Evolutionary conservation across 768 basidiomycete genomes (phyloP).

Genomic region (Boletus tomentosulus): DNA sequence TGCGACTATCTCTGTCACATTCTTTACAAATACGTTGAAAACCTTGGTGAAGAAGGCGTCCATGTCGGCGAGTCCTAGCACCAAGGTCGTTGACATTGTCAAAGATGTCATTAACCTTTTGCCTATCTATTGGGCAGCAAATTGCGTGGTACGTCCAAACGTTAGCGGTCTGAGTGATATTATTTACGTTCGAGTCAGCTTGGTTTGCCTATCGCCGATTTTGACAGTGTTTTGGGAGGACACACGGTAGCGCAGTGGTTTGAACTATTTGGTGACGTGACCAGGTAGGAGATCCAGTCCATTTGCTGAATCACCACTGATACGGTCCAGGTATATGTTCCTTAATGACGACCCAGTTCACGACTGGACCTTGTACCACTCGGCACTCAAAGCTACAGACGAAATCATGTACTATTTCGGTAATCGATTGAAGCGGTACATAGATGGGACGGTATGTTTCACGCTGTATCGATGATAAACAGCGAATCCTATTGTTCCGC

Average conservation of each 20-base stretch:
- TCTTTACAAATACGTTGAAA: slow-evolving; percentile 10
- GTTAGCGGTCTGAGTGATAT: not conserved
- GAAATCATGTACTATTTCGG: slow-evolving; percentile 24
- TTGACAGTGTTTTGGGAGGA: slow-evolving; percentile 36
- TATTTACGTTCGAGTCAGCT: slow-evolving; percentile 1
- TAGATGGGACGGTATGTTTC: slow-evolving; percentile 19
- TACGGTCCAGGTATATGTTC: slow-evolving; percentile 33
- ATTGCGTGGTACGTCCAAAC: slow-evolving; percentile 45
- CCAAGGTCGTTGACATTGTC: slow-evolving; percentile 52
- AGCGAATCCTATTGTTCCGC: not conserved
- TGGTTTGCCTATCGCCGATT: slow-evolving; percentile 34
- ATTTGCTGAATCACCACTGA: not conserved
- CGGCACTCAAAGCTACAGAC: slow-evolving; percentile 24
- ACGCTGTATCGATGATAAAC: not conserved
- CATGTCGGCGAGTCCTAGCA: not conserved
- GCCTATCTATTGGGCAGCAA: slow-evolving; percentile 58
- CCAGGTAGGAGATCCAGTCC: slow-evolving; percentile 21
- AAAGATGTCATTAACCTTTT: slow-evolving; percentile 62
- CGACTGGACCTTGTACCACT: slow-evolving; percentile 32
- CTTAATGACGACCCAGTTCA: slow-evolving; percentile 27
- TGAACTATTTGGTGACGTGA: slow-evolving; percentile 47
- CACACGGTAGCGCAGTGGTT: slow-evolving; percentile 41
- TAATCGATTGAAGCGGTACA: slow-evolving; percentile 18
- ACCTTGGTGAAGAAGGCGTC: slow-evolving; percentile 13
- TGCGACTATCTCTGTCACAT: slow-evolving; percentile 4